Base-by-base conservation (phyloP, 257 asterid species). In the Mitragyna speciosa region DNA sequence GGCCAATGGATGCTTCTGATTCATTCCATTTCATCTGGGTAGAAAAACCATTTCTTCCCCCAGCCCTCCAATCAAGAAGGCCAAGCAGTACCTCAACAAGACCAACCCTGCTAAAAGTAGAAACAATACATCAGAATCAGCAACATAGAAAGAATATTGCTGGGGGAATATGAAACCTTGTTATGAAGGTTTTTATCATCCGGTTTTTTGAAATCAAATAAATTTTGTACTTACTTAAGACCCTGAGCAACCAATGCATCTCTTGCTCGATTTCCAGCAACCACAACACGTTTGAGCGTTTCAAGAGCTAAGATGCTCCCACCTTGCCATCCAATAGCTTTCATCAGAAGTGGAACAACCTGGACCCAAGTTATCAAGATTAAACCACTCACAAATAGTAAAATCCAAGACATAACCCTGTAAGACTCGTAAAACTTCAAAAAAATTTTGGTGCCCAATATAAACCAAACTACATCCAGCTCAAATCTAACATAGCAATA, bases 161-260 rank as follows among this genome's bases (percentile, higher is more conserved):
- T 20, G 63, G 10, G 63, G n/a, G 7, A 54, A n/a, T 8, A 36
- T 9, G 0, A 72, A 72, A 49, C 43, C 61, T 22, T 28, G 77
- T 73, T 19, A 73, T 28, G n/a, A 73, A n/a, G n/a, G 56, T 8
- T 17, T 73, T 73, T 15, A 24, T 48, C 20, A n/a, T 17, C 58
- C 9, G 66, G 31, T 17, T 15, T 54, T 30, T 64, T 22, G 47
- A 24, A 69, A 61, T 52, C 6, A 82, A 30, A 67, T 3, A 82
- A 30, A 67, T 43, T 64, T 72, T 59, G 77, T 67, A 84, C 95
- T 90, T 84, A 95, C 99, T 93, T 95, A 59, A 95, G 96, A 79
- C 99, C 99, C 91, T 95, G 99, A 7, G 96, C 99, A 85, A 95
- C 99, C 77, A 95, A 92, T 24, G 98, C 97, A 88, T 95, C 99